Conservation (phyloP, 768 basidiomycete genomes). For the Cystobasidium onofrii region DNA sequence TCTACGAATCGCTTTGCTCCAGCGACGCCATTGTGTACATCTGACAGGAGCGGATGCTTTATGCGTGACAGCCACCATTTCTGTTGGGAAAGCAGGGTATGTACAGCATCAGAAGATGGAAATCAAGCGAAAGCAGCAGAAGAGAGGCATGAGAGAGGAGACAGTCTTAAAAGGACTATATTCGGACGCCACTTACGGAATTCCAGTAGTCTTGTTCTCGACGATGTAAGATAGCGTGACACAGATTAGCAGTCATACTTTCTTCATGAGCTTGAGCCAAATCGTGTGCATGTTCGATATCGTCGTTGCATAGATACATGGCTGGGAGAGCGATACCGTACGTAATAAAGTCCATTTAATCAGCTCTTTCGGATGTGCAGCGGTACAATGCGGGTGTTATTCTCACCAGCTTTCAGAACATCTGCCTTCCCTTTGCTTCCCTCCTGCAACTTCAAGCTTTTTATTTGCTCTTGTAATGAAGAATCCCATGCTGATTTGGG, state of each 20-base stretch:
- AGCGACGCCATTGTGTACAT: constrained; percentile 3
- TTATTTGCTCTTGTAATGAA: not conserved
- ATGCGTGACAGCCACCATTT: constrained; percentile 33
- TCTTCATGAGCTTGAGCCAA: constrained; percentile 30
- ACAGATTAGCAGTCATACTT: constrained; percentile 25
- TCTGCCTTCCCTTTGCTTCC: not conserved
- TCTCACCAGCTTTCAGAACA: not conserved
- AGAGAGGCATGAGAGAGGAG: no score
- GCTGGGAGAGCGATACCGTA: not conserved
- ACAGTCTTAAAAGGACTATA: no score
- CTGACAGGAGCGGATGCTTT: constrained; percentile 11
- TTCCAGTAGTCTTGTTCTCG: constrained; percentile 29
- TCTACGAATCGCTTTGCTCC: constrained; percentile 30
- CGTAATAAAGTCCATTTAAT: not conserved
- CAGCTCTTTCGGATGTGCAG: no score
- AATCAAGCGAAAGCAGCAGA: no score
- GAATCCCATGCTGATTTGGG: not conserved
- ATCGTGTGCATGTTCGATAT: constrained; percentile 24
- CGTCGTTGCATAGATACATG: constrained; percentile 31
- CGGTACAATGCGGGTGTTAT: no score
- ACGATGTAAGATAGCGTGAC: constrained; percentile 29
- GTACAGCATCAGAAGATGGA: not conserved
- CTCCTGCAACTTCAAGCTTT: not conserved
- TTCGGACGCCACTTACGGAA: not conserved
- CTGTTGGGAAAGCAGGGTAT: not conserved